phyloP scores from a whole-genome alignment of 176 grass and related monocot species.

The Hordeum vulgare region MorexV3_pseudomolecules_assembly NC_058524.1:612914772-612915271 shows the following conservation, averaged over 20 bases:
- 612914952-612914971: accelerated
- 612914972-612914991: background rate
- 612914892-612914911: background rate
- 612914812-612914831: background rate
- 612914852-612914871: background rate
- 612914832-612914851: background rate
- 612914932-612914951: background rate
- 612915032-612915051: background rate
- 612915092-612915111: background rate
- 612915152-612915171: background rate
- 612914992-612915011: background rate
- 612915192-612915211: background rate
- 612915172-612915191: background rate
- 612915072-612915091: background rate
- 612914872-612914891: background rate
- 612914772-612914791: no score
- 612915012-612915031: conserved; percentile 27
- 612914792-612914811: no score
- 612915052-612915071: background rate
- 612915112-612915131: conserved; percentile 34
- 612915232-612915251: conserved; percentile 26
- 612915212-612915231: background rate
- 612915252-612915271: conserved; percentile 13
- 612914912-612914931: background rate
- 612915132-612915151: conserved; percentile 40